Conservation (phyloP, 2,329 filamentous ascomycete genomes). For the Coniosporium tulheliwenetii region DNA sequence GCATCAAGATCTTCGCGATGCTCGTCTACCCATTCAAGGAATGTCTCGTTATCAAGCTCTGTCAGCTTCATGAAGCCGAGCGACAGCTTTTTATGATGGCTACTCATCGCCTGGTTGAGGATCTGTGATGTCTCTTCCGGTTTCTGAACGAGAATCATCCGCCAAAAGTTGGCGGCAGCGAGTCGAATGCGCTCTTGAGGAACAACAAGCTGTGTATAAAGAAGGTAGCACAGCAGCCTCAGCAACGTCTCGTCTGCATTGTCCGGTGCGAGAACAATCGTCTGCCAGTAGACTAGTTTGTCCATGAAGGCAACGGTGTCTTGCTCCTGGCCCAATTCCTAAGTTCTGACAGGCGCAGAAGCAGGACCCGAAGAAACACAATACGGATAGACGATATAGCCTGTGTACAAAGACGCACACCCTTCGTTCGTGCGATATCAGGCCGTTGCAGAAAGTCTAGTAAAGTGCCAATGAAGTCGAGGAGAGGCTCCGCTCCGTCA, state of each 20-base stretch:
- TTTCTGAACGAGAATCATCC: constrained; percentile 89
- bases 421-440: constrained; percentile 67
- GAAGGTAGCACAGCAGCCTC: constrained; percentile 76
- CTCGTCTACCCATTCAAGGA: constrained; percentile 75
- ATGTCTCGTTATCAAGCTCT: constrained; percentile 77
- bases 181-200: constrained; percentile 49
- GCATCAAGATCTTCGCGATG: constrained; percentile 64
- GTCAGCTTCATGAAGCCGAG: constrained; percentile 71
- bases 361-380: constrained; percentile 62
- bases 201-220: constrained; percentile 79
- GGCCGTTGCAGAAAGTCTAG: constrained; percentile 81
- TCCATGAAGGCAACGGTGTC: constrained; percentile 61
- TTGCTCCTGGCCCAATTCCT: constrained; percentile 48
- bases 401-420: constrained; percentile 79
- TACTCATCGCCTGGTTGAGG: constrained; percentile 53
- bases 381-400: constrained; percentile 61
- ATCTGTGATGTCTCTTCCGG: constrained; percentile 64
- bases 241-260: constrained; percentile 69
- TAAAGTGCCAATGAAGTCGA: constrained; percentile 74
- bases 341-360: constrained; percentile 71
- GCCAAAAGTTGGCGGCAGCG: constrained; percentile 69
- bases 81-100: constrained; percentile 56
- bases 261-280: constrained; percentile 66
- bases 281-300: constrained; percentile 91
- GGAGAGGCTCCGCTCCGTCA: constrained; percentile 64